These are phyloP conservation scores for Venustampulla echinocandica DNA, from an alignment of 495 filamentous ascomycete genomes.

Conservation along the genomic window DNA sequence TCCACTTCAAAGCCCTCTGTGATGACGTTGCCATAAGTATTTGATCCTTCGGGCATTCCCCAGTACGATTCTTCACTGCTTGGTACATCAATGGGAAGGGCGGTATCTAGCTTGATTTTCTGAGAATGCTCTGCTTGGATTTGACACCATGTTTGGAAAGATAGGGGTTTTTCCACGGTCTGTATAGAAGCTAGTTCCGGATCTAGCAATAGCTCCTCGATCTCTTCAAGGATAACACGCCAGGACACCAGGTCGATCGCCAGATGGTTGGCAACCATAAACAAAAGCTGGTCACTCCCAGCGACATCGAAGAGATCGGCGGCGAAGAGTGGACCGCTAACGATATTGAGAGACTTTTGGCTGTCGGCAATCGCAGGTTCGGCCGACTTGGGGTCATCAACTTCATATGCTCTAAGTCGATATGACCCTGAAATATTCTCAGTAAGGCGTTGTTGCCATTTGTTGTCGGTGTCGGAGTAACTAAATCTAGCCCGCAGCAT, in stretches of 20 bases:
- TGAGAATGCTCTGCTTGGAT: conserved; percentile 23
- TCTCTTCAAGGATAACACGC: conserved; percentile 56
- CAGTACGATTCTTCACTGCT: conserved; percentile 29
- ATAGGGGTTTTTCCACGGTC: conserved; percentile 37
- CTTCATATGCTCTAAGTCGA: conserved; percentile 12
- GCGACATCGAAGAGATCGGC: conserved; percentile 43
- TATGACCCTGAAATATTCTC: conserved; percentile 14
- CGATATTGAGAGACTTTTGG: conserved; percentile 25
- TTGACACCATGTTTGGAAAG: conserved; percentile 56
- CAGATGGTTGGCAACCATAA: conserved; percentile 57
- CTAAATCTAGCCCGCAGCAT: conserved; percentile 61
- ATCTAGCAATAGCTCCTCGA: conserved; percentile 53
- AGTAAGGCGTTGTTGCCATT: conserved; percentile 32
- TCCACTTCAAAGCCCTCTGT: conserved; percentile 35
- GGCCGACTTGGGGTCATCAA: conserved; percentile 2
- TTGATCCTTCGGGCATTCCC: conserved; percentile 34
- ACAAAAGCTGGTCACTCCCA: conserved; percentile 43
- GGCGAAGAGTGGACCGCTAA: conserved; percentile 37
- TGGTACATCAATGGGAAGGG: not conserved
- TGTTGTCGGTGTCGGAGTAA: conserved; percentile 24
- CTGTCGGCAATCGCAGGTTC: conserved; percentile 10
- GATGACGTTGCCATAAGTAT: conserved; percentile 36
- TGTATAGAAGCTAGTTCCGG: conserved; percentile 33
- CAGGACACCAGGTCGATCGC: conserved; percentile 64
- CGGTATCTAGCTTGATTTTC: not conserved